Evolutionary conservation across 768 basidiomycete genomes (phyloP), one percentile per base, ranked within the genome.

Genomic region (Suillus subaureus): DNA sequence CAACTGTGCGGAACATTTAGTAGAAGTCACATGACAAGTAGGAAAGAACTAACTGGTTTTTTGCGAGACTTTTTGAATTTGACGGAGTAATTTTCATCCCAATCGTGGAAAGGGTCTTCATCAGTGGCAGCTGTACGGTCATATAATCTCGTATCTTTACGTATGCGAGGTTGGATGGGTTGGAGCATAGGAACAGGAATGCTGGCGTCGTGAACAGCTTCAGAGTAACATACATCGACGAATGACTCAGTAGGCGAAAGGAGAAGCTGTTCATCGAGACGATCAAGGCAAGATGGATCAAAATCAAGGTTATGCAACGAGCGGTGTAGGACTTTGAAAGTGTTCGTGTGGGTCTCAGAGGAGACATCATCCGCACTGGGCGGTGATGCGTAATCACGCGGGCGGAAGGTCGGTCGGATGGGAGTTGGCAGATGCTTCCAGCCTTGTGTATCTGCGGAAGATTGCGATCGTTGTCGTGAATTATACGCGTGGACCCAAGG

Each of bases 201-300:
- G 11, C 11, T 11, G 43, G 70, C 67, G 43, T 79, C 78, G 40
- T 77, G 72, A n/a, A 82, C 78, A 8, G 82, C 81, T 54, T 74
- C 75, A 15, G 77, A 68, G 64, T 81, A 83, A 66, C 82, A 83
- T 2, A 80, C 62, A 58, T 82, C 82, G 5, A 80, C 79, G 67
- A 82, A 83, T 31, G 81, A 75, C 31, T 80, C 79, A 3, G 75
- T 70, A 12, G 82, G 82, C 0, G 77, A 75, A 37, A 77, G 70
- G 13, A 83, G 76, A 0, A 83, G 78, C 66, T 81, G 78, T 26
- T 81, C 74, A 70, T 83, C 82, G 43, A 83, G 78, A 45, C 75
- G 74, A 64, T 80, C 73, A 26, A 83, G 76, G 67, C 81, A 81
- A 8, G 77, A 69, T 11, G 76, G 73, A 70, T 82, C 81, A 65